A percentile compares a stretch with the other conserved stretches of the same genome.
These are phyloP conservation scores for Pseudognaphalium luteoalbum DNA, from an alignment of 129 eudicot species.

Conservation along the genomic window DNA sequence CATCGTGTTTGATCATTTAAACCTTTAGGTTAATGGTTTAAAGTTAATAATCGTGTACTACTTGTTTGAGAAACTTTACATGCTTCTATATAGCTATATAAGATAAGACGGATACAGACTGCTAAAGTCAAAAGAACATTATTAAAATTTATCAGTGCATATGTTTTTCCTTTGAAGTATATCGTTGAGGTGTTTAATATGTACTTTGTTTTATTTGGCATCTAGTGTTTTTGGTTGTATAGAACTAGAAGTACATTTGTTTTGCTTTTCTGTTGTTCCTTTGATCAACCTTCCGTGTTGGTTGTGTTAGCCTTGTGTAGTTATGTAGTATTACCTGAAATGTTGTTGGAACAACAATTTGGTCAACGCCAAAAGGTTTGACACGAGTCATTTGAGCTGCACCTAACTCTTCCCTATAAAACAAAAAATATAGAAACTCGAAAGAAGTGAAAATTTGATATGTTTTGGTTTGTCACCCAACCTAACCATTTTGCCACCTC, in stretches of 20 bases:
- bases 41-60: neutral
- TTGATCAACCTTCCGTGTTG: neutral
- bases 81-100: too few relatives aligned
- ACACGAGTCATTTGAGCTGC: neutral
- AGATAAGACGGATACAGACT: neutral
- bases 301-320: neutral
- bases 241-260: neutral
- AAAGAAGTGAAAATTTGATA: neutral
- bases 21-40: neutral
- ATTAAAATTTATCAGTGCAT: slow-evolving; percentile 8
- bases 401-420: neutral
- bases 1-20: neutral
- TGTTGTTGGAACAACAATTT: neutral
- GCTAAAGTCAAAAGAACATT: neutral
- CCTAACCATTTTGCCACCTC: neutral
- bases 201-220: neutral
- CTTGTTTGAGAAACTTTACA: neutral
- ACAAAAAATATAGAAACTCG: neutral
- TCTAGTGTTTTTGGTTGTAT: slow-evolving; percentile 20
- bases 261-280: slow-evolving; percentile 19
- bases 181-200: neutral
- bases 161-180: neutral
- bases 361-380: neutral
- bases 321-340: neutral
- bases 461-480: neutral